Evolutionary conservation across 805 yeast species (phyloP).

Genomic region (Hyphopichia homilentoma): DNA sequence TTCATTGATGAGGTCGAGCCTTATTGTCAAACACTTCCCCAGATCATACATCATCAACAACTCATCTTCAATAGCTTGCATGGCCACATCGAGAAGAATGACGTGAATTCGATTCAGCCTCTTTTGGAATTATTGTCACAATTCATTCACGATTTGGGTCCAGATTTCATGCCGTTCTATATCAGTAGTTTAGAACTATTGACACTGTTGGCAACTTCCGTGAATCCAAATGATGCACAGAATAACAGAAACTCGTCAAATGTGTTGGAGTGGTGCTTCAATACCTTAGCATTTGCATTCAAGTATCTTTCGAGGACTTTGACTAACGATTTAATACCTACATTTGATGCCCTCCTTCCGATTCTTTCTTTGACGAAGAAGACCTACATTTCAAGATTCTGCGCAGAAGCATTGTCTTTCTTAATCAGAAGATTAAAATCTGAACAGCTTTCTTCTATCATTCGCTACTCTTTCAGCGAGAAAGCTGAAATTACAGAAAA

Average conservation of each 20-base stretch:
- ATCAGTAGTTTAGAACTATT: conserved; percentile 48
- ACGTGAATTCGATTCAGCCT: conserved; percentile 74
- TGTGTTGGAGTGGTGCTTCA: conserved; percentile 79
- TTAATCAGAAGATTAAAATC: conserved; percentile 64
- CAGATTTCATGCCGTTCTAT: conserved; percentile 79
- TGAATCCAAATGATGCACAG: conserved; percentile 45
- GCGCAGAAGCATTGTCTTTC: conserved; percentile 88
- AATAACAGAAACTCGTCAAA: conserved; percentile 54
- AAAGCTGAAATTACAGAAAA: conserved; percentile 30
- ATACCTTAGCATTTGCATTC: conserved; percentile 81
- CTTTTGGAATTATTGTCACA: conserved; percentile 73
- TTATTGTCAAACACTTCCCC: conserved; percentile 69
- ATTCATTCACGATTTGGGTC: conserved; percentile 87
- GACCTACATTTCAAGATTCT: conserved; percentile 69
- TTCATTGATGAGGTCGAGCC: conserved; percentile 56
- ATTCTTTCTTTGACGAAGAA: conserved; percentile 55
- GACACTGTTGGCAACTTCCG: conserved; percentile 39
- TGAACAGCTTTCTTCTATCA: conserved; percentile 43
- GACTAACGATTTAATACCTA: conserved; percentile 60
- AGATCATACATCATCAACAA: conserved; percentile 66
- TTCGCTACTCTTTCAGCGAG: conserved; percentile 40
- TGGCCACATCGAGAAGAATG: conserved; percentile 48
- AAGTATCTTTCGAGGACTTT: conserved; percentile 74
- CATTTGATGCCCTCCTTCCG: conserved; percentile 64
- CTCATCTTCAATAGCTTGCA: conserved; percentile 52